A percentile compares a stretch with the other conserved stretches of the same genome.
Evolutionary conservation across 768 basidiomycete species (phyloP).

Genomic region (Mycena belliarum): DNA sequence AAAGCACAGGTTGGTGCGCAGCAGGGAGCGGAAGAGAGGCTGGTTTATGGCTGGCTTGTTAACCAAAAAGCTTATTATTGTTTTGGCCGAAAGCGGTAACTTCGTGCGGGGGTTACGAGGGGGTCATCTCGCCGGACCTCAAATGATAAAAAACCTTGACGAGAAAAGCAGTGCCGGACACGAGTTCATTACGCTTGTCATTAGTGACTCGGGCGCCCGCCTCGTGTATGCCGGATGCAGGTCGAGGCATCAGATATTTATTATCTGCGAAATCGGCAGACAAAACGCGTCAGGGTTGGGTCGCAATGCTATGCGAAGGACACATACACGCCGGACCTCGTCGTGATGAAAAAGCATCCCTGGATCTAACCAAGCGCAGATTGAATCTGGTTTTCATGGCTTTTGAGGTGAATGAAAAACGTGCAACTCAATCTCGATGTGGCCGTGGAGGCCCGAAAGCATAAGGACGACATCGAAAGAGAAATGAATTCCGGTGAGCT

Average conservation of each 20-base stretch:
- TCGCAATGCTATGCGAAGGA: not conserved
- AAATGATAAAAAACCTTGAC: slow-evolving; percentile 13
- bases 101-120: slow-evolving; percentile 19
- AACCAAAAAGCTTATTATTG: slow-evolving; percentile 43
- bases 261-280: slow-evolving; percentile 11
- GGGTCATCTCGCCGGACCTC: slow-evolving; percentile 17
- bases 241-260: slow-evolving; percentile 13
- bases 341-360: slow-evolving; percentile 13
- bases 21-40: slow-evolving; percentile 23
- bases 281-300: slow-evolving; percentile 19
- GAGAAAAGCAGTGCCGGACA: slow-evolving; percentile 17
- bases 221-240: slow-evolving; percentile 20
- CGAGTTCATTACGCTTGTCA: slow-evolving; percentile 25
- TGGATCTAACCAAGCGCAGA: slow-evolving; percentile 4
- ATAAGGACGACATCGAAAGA: not conserved
- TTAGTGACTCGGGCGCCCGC: slow-evolving; percentile 18
- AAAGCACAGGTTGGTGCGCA: slow-evolving; percentile 28
- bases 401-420: slow-evolving; percentile 18
- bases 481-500: not conserved
- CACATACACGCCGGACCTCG: slow-evolving; percentile 2
- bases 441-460: slow-evolving; percentile 5
- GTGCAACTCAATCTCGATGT: slow-evolving; percentile 17
- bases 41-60: slow-evolving; percentile 28
- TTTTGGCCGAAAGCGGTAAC: slow-evolving; percentile 25
- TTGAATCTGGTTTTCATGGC: slow-evolving; percentile 11